Evolutionary conservation across 2,329 filamentous ascomycete genomes (phyloP).

Genomic region (Simplicillium aogashimaense): DNA sequence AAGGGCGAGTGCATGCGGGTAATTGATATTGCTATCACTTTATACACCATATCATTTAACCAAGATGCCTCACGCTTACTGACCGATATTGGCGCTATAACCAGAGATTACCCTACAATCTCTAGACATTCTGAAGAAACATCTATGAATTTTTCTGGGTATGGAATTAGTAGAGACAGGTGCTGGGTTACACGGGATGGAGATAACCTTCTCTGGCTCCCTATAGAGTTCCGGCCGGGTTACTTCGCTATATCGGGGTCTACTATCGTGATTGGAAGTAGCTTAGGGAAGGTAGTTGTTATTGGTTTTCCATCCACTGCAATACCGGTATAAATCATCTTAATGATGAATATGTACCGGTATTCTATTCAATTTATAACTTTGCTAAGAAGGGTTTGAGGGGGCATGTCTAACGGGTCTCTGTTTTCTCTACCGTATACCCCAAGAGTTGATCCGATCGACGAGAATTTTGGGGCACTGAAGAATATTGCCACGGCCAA

Average conservation of each 20-base stretch:
- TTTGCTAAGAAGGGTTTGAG: not conserved
- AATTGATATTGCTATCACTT: not conserved
- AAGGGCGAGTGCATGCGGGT: not conserved
- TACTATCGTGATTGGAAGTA: constrained; percentile 3
- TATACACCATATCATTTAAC: not conserved
- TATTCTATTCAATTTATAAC: not conserved
- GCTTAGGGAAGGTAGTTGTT: constrained; percentile 1
- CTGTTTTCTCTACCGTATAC: too few species aligned
- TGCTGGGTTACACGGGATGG: constrained; percentile 1
- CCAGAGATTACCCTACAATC: not conserved
- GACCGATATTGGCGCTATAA: not conserved
- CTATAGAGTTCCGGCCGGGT: not conserved
- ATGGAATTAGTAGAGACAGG: not conserved
- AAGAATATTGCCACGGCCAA: too few species aligned
- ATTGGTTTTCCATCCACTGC: not conserved
- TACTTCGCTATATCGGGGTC: constrained; percentile 2
- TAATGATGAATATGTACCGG: not conserved
- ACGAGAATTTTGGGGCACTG: too few species aligned
- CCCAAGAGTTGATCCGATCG: too few species aligned
- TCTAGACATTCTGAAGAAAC: not conserved
- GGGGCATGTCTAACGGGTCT: too few species aligned
- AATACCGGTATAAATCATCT: not conserved
- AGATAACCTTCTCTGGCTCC: constrained; percentile 4
- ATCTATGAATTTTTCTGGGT: not conserved
- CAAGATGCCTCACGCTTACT: not conserved